These are phyloP conservation scores for Westerdykella ornata DNA, from an alignment of 2,329 filamentous ascomycete species.

Conservation along the genomic window DNA sequence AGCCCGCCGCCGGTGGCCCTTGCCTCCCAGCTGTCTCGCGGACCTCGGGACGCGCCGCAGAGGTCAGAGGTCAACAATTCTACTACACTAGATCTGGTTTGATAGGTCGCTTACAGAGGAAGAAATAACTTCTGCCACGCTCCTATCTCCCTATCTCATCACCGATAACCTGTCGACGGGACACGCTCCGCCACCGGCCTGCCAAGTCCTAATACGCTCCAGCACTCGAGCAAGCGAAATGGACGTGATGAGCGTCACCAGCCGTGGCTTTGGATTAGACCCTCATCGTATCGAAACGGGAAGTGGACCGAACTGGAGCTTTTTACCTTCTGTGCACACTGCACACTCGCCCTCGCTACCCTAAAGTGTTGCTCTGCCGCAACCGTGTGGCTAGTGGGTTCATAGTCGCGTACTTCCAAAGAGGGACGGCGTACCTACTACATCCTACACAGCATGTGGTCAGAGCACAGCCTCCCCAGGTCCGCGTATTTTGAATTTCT, in stretches of 20 bases:
- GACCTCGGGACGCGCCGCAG: not conserved
- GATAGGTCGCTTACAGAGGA: too few relatives aligned
- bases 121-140: too few relatives aligned
- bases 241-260: slow-evolving; percentile 13
- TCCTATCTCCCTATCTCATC: too few relatives aligned
- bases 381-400: not conserved
- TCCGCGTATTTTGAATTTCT: too few relatives aligned
- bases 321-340: not conserved
- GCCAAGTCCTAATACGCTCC: not conserved
- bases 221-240: slow-evolving; percentile 10
- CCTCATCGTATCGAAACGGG: slow-evolving; percentile 10
- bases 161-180: not conserved
- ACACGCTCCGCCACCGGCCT: not conserved
- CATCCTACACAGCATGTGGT: too few relatives aligned
- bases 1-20: not conserved
- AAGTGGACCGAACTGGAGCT: slow-evolving; percentile 11
- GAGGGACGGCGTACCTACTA: too few relatives aligned
- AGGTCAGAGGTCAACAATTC: not conserved
- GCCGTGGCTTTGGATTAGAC: slow-evolving; percentile 3
- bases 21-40: not conserved
- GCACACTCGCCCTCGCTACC: not conserved
- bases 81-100: too few relatives aligned
- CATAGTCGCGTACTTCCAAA: too few relatives aligned
- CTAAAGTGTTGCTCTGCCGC: not conserved
- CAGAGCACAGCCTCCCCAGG: too few relatives aligned